phyloP scores from a whole-genome alignment of 2,329 filamentous ascomycete species.

The Fusarium burgessii region DNA sequence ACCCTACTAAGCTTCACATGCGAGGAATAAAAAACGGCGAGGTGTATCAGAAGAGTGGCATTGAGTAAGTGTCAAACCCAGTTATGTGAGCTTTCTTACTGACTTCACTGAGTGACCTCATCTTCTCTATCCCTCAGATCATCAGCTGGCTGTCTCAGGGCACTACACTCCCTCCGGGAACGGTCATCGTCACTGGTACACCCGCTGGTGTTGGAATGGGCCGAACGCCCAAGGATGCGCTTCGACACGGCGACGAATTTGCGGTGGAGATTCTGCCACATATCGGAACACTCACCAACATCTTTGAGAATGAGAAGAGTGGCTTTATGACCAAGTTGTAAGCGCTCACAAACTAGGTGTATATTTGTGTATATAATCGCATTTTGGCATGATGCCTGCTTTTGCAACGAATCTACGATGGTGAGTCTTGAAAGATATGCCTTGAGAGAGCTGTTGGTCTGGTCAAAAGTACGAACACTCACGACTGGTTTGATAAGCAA shows the following conservation, averaged over 20 bases:
- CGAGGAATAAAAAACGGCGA: conserved; percentile 67
- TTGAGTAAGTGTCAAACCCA: conserved; percentile 39
- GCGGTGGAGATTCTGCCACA: conserved; percentile 57
- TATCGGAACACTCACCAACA: conserved; percentile 57
- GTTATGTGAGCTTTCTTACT: neutral
- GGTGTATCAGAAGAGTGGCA: conserved; percentile 40
- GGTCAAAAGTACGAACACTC: neutral
- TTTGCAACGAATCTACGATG: neutral
- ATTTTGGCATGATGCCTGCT: neutral
- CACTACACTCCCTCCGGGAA: conserved; percentile 71
- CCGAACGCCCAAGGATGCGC: conserved; percentile 72
- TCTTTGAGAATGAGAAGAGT: conserved; percentile 44
- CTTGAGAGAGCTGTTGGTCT: neutral
- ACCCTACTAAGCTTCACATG: conserved; percentile 68
- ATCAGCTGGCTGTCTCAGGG: conserved; percentile 70
- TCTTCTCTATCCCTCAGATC: conserved; percentile 70
- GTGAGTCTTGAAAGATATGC: neutral
- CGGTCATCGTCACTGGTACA: conserved; percentile 75
- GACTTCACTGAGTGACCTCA: conserved; percentile 63
- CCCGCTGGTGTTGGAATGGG: conserved; percentile 79
- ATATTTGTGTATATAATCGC: neutral
- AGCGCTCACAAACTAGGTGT: neutral
- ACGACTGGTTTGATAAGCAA: neutral
- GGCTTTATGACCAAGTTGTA: conserved; percentile 25
- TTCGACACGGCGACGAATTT: conserved; percentile 73